A percentile compares a stretch with the other conserved stretches of the same genome.
Evolutionary conservation across 2,329 filamentous ascomycete species (phyloP).

Genomic region (Penicillium sp.): DNA sequence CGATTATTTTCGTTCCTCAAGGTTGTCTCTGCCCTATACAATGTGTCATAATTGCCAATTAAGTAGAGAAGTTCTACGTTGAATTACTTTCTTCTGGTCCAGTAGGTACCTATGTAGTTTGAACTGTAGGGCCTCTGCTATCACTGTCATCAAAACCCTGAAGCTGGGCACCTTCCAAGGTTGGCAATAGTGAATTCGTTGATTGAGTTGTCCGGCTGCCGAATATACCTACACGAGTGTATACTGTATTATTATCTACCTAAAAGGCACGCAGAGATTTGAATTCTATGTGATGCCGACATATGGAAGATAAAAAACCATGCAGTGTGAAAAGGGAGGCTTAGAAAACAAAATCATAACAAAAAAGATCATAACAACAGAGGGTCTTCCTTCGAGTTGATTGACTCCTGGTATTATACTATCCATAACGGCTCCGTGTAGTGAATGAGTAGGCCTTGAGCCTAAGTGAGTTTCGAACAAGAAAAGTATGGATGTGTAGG

Average conservation of each 20-base stretch:
- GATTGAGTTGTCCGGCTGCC: not conserved
- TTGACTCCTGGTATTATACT: too few relatives aligned
- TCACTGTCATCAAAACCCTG: not conserved
- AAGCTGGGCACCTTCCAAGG: too few relatives aligned
- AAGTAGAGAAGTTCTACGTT: constrained; percentile 19
- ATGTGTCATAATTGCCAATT: constrained; percentile 32
- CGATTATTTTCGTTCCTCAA: not conserved
- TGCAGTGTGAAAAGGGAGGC: too few relatives aligned
- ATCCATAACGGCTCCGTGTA: too few relatives aligned
- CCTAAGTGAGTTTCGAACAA: not conserved
- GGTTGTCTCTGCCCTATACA: constrained; percentile 21
- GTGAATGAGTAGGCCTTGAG: too few relatives aligned
- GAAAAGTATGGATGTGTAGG: too few relatives aligned
- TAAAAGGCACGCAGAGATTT: not conserved
- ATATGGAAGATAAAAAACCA: too few relatives aligned
- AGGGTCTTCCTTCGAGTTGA: too few relatives aligned
- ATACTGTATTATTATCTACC: not conserved
- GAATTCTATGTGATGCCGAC: too few relatives aligned
- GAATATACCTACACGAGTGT: too few relatives aligned
- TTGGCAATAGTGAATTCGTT: not conserved
- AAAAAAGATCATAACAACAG: too few relatives aligned
- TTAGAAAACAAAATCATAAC: too few relatives aligned
- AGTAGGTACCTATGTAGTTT: not conserved
- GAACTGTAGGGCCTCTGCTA: not conserved
- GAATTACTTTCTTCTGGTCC: not conserved